Base-by-base conservation (phyloP, 441 rosid genomes). In the Macaranga tanarius region DNA sequence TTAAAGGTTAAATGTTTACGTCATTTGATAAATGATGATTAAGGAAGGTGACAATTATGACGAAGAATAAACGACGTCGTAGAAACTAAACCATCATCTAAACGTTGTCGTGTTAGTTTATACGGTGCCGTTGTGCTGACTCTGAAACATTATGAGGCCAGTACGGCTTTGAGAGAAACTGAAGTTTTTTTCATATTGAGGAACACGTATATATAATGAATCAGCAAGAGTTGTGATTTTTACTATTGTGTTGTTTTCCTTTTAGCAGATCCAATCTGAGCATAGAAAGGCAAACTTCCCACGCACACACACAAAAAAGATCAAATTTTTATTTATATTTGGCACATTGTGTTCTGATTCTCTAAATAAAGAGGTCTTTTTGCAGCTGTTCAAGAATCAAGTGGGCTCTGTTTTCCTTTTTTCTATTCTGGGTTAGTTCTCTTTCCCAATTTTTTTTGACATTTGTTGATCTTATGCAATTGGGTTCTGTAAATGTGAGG, bases 351-450 rank as follows among this genome's bases (percentile, higher is more conserved):
- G 38, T 34, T 34, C 38, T 34, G 7, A 34, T 34, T 65, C 66
- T 58, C 56, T 26, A 60, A 44, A 50, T 51, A 42, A 45, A 16
- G 50, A 66, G 23, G 48, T 69, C 50, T 69, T 44, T 31, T 17
- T 15, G n/a, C 60, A 45, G 56, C 56, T 55, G 26, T 23, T 70
- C 59, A 42, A 56, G 20, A 63, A 45, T 20, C 64, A 20, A 15
- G 22, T 19, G 45, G 3, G 20, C 52, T 65, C 50, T 51, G 12
- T 58, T 25, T 52, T 19, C 15, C 0, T 7, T 17, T 52, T 52
- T 17, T 17, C 44, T 70, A 19, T 45, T 74, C 77, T 38, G 58
- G 77, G 84, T 84, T 67, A 73, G 82, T 69, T 22, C 42, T 34
- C 44, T 20, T 44, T 72, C n/a, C 23, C 4, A 34, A 34, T 34